A percentile compares a stretch with the other conserved stretches of the same genome.
Conservation (phyloP, 2,329 filamentous ascomycete species). For the Fonsecaea erecta region DNA sequence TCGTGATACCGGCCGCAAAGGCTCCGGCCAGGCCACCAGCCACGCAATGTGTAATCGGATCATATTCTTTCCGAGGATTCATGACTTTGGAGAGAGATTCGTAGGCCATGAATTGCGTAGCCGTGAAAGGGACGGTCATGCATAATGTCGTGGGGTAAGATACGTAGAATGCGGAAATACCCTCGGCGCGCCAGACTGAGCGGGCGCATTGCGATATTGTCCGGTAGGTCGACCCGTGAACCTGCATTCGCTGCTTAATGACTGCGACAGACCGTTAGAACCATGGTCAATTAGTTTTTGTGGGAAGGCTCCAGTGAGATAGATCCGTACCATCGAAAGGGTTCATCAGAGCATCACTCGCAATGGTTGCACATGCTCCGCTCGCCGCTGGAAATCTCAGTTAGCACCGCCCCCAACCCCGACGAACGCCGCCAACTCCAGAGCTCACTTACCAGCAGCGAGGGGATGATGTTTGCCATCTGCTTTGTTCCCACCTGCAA, state of each 20-base stretch:
- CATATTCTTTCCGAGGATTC: slow-evolving; percentile 80
- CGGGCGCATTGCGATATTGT: slow-evolving; percentile 85
- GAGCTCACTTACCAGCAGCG: slow-evolving; percentile 72
- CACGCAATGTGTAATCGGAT: slow-evolving; percentile 89
- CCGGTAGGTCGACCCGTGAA: slow-evolving; percentile 91
- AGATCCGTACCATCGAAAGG: slow-evolving; percentile 84
- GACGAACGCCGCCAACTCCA: background rate
- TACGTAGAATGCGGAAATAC: slow-evolving; percentile 91
- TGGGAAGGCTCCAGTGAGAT: background rate
- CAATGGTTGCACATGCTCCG: slow-evolving; percentile 92
- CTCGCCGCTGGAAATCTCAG: slow-evolving; percentile 69
- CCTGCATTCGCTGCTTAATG: slow-evolving; percentile 99
- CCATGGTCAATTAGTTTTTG: slow-evolving; percentile 28
- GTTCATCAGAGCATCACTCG: slow-evolving; percentile 98
- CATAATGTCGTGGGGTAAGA: slow-evolving; percentile 97
- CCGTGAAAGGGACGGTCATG: slow-evolving; percentile 98
- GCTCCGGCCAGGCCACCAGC: slow-evolving; percentile 92
- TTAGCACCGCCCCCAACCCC: slow-evolving; percentile 43
- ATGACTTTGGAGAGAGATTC: slow-evolving; percentile 93
- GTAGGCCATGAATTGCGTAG: slow-evolving; percentile 95
- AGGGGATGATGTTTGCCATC: slow-evolving; percentile 85
- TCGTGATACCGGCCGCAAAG: slow-evolving; percentile 90
- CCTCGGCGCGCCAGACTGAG: slow-evolving; percentile 85
- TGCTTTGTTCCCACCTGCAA: slow-evolving; percentile 87
- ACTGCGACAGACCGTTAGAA: slow-evolving; percentile 59